Conservation (phyloP, 345 rosid genomes). For the Rhizophora apiculata region DNA sequence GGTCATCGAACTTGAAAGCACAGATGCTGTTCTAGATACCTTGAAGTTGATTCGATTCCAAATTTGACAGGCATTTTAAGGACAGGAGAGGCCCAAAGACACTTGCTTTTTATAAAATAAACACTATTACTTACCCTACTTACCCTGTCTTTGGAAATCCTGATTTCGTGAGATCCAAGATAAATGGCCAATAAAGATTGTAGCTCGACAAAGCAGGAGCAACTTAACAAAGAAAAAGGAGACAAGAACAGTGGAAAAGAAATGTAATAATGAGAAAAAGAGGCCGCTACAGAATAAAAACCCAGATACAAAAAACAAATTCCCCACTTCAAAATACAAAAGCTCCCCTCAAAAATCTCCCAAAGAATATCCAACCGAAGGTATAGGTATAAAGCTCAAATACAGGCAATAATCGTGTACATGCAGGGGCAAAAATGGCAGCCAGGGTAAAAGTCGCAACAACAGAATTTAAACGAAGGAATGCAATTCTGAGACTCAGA, state of each 20-base stretch:
- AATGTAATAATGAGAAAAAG: slow-evolving; percentile 9
- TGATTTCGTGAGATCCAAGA: too few relatives aligned
- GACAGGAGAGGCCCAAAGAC: too few relatives aligned
- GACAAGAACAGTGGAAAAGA: background rate
- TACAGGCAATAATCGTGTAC: slow-evolving; percentile 7
- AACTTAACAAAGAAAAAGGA: background rate
- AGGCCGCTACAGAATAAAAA: slow-evolving; percentile 13
- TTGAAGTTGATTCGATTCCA: too few relatives aligned
- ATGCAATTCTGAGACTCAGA: background rate
- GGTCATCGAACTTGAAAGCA: too few relatives aligned
- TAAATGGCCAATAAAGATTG: too few relatives aligned
- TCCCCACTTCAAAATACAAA: slow-evolving; percentile 20
- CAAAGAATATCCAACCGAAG: slow-evolving; percentile 42
- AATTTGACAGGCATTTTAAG: too few relatives aligned
- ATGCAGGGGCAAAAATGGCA: slow-evolving; percentile 24
- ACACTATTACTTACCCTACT: too few relatives aligned
- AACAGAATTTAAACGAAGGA: background rate
- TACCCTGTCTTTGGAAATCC: too few relatives aligned
- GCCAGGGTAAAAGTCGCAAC: slow-evolving; percentile 8
- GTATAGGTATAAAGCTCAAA: slow-evolving; percentile 8
- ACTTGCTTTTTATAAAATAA: too few relatives aligned
- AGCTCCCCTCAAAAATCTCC: slow-evolving; percentile 33
- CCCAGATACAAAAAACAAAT: slow-evolving; percentile 2
- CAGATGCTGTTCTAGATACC: too few relatives aligned
- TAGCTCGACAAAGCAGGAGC: too few relatives aligned